Base-by-base conservation (phyloP, 2,329 filamentous ascomycete species). In the Trichoderma sp. region DNA sequence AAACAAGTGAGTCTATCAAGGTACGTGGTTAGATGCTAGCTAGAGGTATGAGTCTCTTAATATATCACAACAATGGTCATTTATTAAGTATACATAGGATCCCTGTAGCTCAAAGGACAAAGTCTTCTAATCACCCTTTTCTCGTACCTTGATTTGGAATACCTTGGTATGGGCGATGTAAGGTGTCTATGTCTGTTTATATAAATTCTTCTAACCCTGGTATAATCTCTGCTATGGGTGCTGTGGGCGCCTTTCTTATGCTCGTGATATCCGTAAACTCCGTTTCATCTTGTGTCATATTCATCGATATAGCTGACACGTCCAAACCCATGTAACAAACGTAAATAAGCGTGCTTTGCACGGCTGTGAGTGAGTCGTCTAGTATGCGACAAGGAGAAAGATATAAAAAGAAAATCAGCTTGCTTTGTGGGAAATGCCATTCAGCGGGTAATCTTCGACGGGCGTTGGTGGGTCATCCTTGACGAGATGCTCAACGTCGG, bases 401-500 rank as follows among this genome's bases (percentile, higher is more conserved):
- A 54, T 12, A 5, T 8, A 32, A 13, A 39, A 10, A 19, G 9
- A 54, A 56, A 29, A 32, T 61, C 15, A 61, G 45, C 48, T 67
- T 25, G 64, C 48, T 39, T 68, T 68, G 15, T 64, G 52, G 6
- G 59, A 42, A 34, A 54, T 68, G 70, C 67, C 70, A 25, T 69
- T 59, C 9, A 69, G 67, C 15, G 70, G 68, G 29, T 67, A 71
- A 13, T 71, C 67, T 13, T 76, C 73, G 12, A 72, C 72, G 7
- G 73, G 69, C 12, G 70, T 64, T 29, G 76, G 70, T 9, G 78
- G 78, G 37, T 79, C 76, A 60, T 79, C 78, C 59, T 74, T 74
- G 69, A 76, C 73, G 34, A 74, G 71, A 67, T 77, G 76, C 19
- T 75, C 77, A 45, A 79, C 73, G 71, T 87, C 85, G 1, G 84